Evolutionary conservation across 2,329 filamentous ascomycete genomes (phyloP).

Genomic region (Botrytis deweyae): DNA sequence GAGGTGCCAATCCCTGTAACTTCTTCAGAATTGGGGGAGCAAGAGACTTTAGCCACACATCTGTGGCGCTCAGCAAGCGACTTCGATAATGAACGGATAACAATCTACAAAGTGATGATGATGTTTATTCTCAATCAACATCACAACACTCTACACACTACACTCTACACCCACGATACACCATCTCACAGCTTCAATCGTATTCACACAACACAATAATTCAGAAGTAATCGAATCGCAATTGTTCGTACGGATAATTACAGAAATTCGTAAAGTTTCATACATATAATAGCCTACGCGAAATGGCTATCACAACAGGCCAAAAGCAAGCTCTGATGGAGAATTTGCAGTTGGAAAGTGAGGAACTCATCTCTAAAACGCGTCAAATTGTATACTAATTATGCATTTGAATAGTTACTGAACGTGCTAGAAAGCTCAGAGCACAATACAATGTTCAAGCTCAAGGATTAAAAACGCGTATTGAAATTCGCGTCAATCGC

Average conservation of each 20-base stretch:
- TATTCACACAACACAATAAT: not conserved
- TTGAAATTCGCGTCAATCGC: constrained; percentile 91
- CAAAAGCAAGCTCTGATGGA: constrained; percentile 89
- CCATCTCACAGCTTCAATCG: not conserved
- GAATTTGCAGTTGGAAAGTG: constrained; percentile 86
- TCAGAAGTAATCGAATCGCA: constrained; percentile 15
- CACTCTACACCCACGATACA: not conserved
- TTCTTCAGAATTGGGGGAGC: not conserved
- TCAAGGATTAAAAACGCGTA: constrained; percentile 77
- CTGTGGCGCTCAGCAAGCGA: constrained; percentile 8
- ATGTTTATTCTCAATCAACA: not conserved
- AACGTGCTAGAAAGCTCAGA: constrained; percentile 81
- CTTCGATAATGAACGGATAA: constrained; percentile 6
- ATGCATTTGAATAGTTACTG: constrained; percentile 61
- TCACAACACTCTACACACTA: not conserved
- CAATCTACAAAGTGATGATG: not conserved
- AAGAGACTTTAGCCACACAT: constrained; percentile 2
- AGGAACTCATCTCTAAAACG: constrained; percentile 36
- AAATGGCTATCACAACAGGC: constrained; percentile 61
- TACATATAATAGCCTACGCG: constrained; percentile 41
- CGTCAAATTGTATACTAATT: constrained; percentile 25
- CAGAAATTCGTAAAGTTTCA: constrained; percentile 38
- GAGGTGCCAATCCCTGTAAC: constrained; percentile 3
- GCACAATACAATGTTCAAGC: constrained; percentile 88
- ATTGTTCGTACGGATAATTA: constrained; percentile 42